These are phyloP conservation scores for Datisca glomerata DNA, from an alignment of 306 rosid genomes.

Conservation along the genomic window DNA sequence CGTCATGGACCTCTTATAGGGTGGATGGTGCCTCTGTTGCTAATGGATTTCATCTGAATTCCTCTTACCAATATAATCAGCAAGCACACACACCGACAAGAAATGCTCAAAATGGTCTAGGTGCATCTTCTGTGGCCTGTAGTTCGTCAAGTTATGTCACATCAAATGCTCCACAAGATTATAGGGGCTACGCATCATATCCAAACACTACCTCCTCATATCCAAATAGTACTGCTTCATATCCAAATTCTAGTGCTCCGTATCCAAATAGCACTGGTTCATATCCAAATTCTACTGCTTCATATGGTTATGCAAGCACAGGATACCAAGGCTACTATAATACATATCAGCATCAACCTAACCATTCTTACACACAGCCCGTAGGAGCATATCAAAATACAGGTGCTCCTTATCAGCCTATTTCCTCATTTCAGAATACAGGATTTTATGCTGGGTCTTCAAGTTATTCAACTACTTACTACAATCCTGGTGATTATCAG, in stretches of 20 bases:
- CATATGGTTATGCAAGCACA: slow-evolving; percentile 82
- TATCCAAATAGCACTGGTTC: no score
- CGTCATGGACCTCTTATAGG: slow-evolving; percentile 48
- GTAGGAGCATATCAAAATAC: slow-evolving; percentile 99
- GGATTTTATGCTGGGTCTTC: slow-evolving; percentile 99
- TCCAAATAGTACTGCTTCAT: no score
- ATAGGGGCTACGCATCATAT: slow-evolving; percentile 76
- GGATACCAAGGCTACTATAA: slow-evolving; percentile 76
- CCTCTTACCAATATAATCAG: slow-evolving; percentile 65
- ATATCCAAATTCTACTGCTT: slow-evolving; percentile 68
- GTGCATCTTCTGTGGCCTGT: slow-evolving; percentile 50
- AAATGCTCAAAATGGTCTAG: slow-evolving; percentile 53
- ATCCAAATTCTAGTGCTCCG: no score
- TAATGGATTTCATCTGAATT: slow-evolving; percentile 55
- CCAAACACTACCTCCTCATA: no score
- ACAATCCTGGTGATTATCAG: slow-evolving; percentile 99
- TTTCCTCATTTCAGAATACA: slow-evolving; percentile 98
- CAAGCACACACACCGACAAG: slow-evolving; percentile 52
- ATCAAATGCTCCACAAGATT: slow-evolving; percentile 73
- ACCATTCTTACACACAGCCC: slow-evolving; percentile 78
- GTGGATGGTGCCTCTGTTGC: slow-evolving; percentile 35
- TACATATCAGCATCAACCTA: slow-evolving; percentile 87
- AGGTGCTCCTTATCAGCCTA: slow-evolving; percentile 99
- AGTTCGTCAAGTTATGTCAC: slow-evolving; percentile 86
- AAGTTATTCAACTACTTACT: slow-evolving; percentile 99